Percentiles rank a stretch among this genome's conserved stretches.
These are phyloP conservation scores for Breynia disticha DNA, from an alignment of 441 rosid genomes.

Conservation along the genomic window DNA sequence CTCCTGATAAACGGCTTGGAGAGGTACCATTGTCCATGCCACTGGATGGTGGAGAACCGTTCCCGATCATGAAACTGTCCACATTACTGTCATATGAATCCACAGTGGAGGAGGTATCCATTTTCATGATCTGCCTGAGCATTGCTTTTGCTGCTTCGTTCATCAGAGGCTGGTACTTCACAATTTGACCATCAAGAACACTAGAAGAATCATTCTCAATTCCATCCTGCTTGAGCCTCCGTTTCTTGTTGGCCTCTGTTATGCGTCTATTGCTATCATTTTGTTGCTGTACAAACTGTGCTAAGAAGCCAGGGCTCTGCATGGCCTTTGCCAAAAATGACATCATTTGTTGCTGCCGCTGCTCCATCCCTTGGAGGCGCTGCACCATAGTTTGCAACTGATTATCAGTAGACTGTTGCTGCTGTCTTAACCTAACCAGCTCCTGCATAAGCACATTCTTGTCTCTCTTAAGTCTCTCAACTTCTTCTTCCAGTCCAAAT, in stretches of 20 bases:
- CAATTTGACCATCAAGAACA: constrained; percentile 76
- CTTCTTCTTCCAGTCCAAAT: constrained; percentile 50
- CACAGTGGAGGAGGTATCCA: constrained; percentile 33
- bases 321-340: constrained; percentile 85
- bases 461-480: constrained; percentile 65
- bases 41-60: constrained; percentile 29
- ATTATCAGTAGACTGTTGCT: constrained; percentile 57
- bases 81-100: constrained; percentile 36
- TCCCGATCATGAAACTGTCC: constrained; percentile 39
- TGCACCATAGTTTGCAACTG: constrained; percentile 56
- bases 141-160: constrained; percentile 63
- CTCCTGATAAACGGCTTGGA: constrained; percentile 35
- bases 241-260: constrained; percentile 60
- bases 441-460: constrained; percentile 59
- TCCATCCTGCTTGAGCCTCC: constrained; percentile 74
- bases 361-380: constrained; percentile 78
- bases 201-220: constrained; percentile 26
- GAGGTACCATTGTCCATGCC: constrained; percentile 37
- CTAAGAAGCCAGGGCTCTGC: constrained; percentile 81
- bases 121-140: constrained; percentile 59
- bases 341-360: constrained; percentile 85
- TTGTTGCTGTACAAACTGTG: constrained; percentile 92
- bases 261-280: constrained; percentile 65
- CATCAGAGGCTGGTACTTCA: constrained; percentile 64
- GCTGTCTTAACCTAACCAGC: constrained; percentile 57